These are phyloP conservation scores for Cicer bijugum DNA, from an alignment of 306 rosid genomes.

Conservation along the genomic window DNA sequence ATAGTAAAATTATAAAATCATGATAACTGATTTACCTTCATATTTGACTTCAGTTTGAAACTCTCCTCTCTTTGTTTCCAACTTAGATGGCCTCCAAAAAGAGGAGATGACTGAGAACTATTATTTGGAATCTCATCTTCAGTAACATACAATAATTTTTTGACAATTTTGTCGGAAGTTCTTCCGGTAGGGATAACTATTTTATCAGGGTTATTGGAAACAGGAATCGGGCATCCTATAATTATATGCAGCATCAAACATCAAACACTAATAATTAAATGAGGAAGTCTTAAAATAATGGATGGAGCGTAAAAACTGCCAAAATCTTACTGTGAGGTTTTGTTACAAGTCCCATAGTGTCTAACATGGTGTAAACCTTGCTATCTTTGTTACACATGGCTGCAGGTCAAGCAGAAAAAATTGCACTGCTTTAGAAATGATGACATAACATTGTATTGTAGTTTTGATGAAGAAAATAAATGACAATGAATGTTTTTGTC, in stretches of 20 bases:
- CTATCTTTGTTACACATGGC: constrained; percentile 92
- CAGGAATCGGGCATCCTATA: constrained; percentile 84
- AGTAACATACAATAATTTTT: constrained; percentile 57
- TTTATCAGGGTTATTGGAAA: constrained; percentile 68
- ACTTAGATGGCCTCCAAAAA: constrained; percentile 88
- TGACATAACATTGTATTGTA: neutral
- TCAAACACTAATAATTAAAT: constrained; percentile 38
- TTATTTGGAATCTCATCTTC: constrained; percentile 55
- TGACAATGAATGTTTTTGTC: constrained; percentile 17
- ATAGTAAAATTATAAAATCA: neutral
- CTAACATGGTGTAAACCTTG: constrained; percentile 73
- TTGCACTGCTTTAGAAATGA: constrained; percentile 33
- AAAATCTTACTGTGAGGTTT: constrained; percentile 80
- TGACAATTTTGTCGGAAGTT: constrained; percentile 67
- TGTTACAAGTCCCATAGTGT: constrained; percentile 67
- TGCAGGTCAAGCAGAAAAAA: constrained; percentile 59
- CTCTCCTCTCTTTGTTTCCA: constrained; percentile 83
- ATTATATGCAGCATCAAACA: constrained; percentile 40
- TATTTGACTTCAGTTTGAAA: constrained; percentile 72
- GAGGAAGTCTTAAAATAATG: constrained; percentile 38
- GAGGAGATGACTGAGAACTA: constrained; percentile 59
- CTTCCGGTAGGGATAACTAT: constrained; percentile 71
- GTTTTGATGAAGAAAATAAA: constrained; percentile 30
- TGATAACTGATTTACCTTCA: constrained; percentile 67
- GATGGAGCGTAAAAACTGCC: constrained; percentile 14